Evolutionary conservation across 441 rosid species (phyloP), one percentile per base, ranked within the genome.

Genomic region (Kokia cookei): DNA sequence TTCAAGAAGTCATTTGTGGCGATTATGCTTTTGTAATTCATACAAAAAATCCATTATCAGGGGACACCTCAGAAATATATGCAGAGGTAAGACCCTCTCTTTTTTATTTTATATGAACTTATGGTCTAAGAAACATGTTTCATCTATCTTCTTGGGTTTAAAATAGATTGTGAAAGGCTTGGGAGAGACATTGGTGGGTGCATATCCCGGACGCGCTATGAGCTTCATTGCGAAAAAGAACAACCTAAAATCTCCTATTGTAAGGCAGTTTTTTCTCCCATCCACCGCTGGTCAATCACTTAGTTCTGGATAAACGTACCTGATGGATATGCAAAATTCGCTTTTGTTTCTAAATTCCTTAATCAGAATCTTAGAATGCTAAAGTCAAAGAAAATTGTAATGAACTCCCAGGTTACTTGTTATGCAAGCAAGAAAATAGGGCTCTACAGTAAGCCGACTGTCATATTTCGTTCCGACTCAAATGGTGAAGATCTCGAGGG

Each of bases 1-100:
- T 88, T 71, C 98, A 93, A 85, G 91, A 93, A 85, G 87, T 89
- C 71, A 84, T 90, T 58, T 75, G 89, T 73, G 94, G 87, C 48
- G 92, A 92, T 48, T 89, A 93, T 84, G 94, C 98, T 75, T 93
- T 90, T 73, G 98, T 89, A 63, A 89, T 90, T 78, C 98, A 92
- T 79, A 93, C 97, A 17, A 92, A 87, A 75, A 93, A 91, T 80
- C 96, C 97, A 4, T 77, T 85, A 53, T 84, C 97, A 43, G 93
- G 92, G 70, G 90, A 91, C 80, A 58, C 87, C 60, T 85, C 89
- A 2, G 96, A 91, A 79, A 90, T 93, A 81, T 89, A 90, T 82
- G 82, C 90, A 12, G 96, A 89, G 91, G 98, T 88, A 76, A 74
- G 72, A 61, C 50, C 76, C 62, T 3, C 35, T 24, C 42, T 0